Percentiles rank a stretch among this genome's conserved stretches.
Evolutionary conservation across 1,284 basidiomycete species (phyloP).

Genomic region (Flammula alnicola): DNA sequence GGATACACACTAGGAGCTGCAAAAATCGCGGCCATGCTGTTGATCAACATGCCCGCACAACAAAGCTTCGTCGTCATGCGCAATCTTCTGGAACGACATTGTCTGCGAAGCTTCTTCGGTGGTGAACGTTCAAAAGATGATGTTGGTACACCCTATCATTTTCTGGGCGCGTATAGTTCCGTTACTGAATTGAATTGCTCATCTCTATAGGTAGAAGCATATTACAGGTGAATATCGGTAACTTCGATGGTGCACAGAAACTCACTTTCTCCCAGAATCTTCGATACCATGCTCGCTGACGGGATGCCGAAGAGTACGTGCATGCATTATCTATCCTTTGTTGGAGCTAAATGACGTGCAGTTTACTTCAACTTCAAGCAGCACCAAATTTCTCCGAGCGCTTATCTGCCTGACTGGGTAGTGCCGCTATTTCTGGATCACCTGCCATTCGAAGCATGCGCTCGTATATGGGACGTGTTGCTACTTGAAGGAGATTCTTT

Average conservation of each 20-base stretch:
- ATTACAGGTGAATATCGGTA: slow-evolving; percentile 50
- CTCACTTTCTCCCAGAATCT: slow-evolving; percentile 64
- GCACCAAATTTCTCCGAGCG: slow-evolving; percentile 80
- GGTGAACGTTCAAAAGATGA: slow-evolving; percentile 74
- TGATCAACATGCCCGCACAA: slow-evolving; percentile 83
- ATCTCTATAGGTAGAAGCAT: slow-evolving; percentile 81
- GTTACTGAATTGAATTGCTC: slow-evolving; percentile 20
- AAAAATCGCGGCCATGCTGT: slow-evolving; percentile 86
- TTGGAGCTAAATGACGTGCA: slow-evolving; percentile 29
- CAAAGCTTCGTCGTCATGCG: slow-evolving; percentile 87
- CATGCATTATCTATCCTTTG: slow-evolving; percentile 6
- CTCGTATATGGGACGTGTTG: slow-evolving; percentile 89
- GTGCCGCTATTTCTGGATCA: slow-evolving; percentile 86
- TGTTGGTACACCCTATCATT: slow-evolving; percentile 52
- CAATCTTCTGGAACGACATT: slow-evolving; percentile 88
- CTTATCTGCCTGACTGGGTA: slow-evolving; percentile 83
- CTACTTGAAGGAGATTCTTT: slow-evolving; percentile 89
- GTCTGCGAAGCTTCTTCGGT: slow-evolving; percentile 86
- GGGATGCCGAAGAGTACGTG: slow-evolving; percentile 91
- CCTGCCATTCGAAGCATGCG: slow-evolving; percentile 86
- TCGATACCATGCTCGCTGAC: slow-evolving; percentile 90
- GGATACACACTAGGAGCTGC: slow-evolving; percentile 76
- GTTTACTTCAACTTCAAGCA: slow-evolving; percentile 97
- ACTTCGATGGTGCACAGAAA: slow-evolving; percentile 8
- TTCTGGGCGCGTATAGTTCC: slow-evolving; percentile 8